phyloP scores from a whole-genome alignment of 441 rosid genomes.

The Jatropha podagrica region DNA sequence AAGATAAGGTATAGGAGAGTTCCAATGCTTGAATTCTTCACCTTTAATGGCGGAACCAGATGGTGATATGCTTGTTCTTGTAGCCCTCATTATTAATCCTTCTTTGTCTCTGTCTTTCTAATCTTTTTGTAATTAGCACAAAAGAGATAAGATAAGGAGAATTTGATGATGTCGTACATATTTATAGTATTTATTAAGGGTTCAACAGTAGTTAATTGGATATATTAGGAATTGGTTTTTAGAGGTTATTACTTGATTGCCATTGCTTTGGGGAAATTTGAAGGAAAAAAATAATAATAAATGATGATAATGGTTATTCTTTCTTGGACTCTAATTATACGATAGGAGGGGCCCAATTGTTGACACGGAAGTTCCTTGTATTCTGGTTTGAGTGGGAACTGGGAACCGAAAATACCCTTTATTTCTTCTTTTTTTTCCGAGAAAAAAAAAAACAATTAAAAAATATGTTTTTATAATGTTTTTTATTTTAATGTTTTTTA shows the following conservation, averaged over 20 bases:
- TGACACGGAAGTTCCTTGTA: background rate
- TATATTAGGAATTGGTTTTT: background rate
- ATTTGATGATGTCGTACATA: background rate
- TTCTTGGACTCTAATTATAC: conserved; percentile 18
- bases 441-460: too few relatives aligned
- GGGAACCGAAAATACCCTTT: background rate
- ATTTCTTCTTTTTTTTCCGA: background rate
- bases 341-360: background rate
- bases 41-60: conserved; percentile 4
- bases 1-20: conserved; percentile 53
- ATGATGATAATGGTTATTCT: conserved; percentile 11
- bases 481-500: too few relatives aligned
- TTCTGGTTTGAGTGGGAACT: background rate
- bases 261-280: background rate
- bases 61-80: conserved; percentile 22
- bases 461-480: too few relatives aligned
- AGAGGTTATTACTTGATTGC: background rate
- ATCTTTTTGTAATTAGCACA: background rate
- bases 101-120: background rate
- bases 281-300: background rate
- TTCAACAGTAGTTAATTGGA: background rate
- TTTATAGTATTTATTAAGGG: conserved; percentile 3
- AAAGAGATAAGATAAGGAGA: background rate
- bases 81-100: conserved; percentile 6
- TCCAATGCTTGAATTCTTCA: conserved; percentile 35